Base-by-base conservation (phyloP, 208 protist species). In the Acanthamoeba lugdunensis region DNA sequence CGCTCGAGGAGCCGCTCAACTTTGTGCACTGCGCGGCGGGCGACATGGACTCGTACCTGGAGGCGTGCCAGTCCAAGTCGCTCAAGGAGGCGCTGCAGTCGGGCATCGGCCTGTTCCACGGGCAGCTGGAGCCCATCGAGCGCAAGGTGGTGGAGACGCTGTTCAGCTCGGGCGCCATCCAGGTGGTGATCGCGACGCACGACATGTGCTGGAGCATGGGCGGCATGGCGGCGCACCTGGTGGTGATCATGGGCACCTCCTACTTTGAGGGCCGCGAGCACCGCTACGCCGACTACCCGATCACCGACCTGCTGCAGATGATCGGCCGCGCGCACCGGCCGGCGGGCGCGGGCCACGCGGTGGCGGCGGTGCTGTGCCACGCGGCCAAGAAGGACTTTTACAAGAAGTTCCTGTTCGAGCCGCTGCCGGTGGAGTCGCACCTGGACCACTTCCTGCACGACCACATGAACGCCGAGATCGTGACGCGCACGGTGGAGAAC, bases 281-380 rank as follows among this genome's bases (percentile, higher is more conserved):
- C 65, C 97, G 96, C 87, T 99, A 99, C 96, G 97, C 99, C 33
- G 98, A 99, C 96, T 99, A 98, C 95, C 98, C 99, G 54, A 98
- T 99, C 58, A 99, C 99, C 11, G 99, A 99, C 94, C 98, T 99
- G 77, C 98, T 99, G 37, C 99, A 99, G 97, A 99, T 99, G 99
- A 99, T 99, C 96, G 99, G 99, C 41, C 98, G 99, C 69, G 99
- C 99, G 50, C 71, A 79, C 71, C 0, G 99, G 99, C 45, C 96
- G 99, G 54, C 99, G 99, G 25, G 98, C 98, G 96, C 99, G 97
- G 92, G 99, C 99, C 96, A 98, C 77, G 98, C 98, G 28, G 97
- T 98, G 71, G 98, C 98, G 4, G 98, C 99, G 92, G 98, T 99
- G 50, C 96, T 99, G 82, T 98, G 98, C 88, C 97, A 99, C 93